Conservation (phyloP, 306 rosid species). For the Morella rubra region DNA sequence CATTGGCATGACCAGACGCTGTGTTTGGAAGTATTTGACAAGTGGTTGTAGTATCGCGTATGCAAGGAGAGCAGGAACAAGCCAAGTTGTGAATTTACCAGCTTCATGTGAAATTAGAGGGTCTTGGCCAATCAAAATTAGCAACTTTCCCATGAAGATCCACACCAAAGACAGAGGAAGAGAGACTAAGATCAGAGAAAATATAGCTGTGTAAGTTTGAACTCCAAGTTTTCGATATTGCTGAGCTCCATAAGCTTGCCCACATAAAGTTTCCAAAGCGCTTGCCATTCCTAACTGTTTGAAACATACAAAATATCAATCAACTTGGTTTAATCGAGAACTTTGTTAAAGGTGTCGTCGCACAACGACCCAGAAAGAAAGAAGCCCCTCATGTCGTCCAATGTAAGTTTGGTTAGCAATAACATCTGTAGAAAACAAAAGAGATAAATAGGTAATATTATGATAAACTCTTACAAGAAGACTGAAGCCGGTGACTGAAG, state of each 20-base stretch:
- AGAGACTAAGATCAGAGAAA: slow-evolving; percentile 56
- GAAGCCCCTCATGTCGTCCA: too few species aligned
- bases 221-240: slow-evolving; percentile 47
- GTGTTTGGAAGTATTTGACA: slow-evolving; percentile 63
- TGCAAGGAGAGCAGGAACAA: slow-evolving; percentile 73
- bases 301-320: background rate
- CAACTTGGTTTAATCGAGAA: too few species aligned
- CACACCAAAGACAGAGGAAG: slow-evolving; percentile 58
- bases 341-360: too few species aligned
- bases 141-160: slow-evolving; percentile 56
- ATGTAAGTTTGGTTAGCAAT: background rate
- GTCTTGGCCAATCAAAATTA: slow-evolving; percentile 70
- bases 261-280: slow-evolving; percentile 58
- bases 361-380: too few species aligned
- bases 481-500: slow-evolving; percentile 54
- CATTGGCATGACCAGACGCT: slow-evolving; percentile 63
- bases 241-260: slow-evolving; percentile 63
- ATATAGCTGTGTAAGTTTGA: slow-evolving; percentile 56
- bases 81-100: slow-evolving; percentile 56
- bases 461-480: slow-evolving; percentile 34
- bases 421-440: background rate
- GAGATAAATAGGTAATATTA: background rate
- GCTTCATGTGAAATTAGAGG: slow-evolving; percentile 72
- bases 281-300: slow-evolving; percentile 57
- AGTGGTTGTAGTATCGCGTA: slow-evolving; percentile 62